Conservation (phyloP, 2,329 filamentous ascomycete genomes). For the Coleophoma crateriformis region DNA sequence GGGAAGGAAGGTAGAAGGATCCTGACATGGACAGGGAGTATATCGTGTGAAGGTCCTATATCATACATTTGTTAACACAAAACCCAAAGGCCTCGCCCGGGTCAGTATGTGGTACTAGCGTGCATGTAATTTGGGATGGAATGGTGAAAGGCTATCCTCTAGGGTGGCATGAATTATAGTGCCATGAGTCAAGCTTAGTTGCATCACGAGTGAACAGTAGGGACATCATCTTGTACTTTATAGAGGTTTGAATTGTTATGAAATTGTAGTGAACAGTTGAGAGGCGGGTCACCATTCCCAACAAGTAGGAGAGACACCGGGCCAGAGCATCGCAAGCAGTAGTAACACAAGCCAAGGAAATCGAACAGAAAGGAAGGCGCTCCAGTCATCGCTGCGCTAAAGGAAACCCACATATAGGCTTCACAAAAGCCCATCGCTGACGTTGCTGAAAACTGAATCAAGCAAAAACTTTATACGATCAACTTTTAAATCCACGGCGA, state of each 20-base stretch:
- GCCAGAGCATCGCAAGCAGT: background rate
- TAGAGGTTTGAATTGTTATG: background rate
- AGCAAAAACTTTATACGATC: conserved; percentile 10
- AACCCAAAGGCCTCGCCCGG: too few relatives aligned
- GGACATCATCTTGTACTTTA: too few relatives aligned
- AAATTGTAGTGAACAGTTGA: background rate
- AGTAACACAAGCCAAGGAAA: conserved; percentile 1
- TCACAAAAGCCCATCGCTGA: background rate
- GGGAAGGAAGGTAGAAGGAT: too few relatives aligned
- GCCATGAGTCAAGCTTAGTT: too few relatives aligned
- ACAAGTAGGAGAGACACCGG: background rate
- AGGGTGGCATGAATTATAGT: too few relatives aligned
- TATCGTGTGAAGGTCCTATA: too few relatives aligned
- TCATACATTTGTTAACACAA: too few relatives aligned
- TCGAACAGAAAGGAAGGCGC: background rate
- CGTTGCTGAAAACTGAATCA: background rate
- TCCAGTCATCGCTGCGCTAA: background rate
- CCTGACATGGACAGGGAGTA: too few relatives aligned
- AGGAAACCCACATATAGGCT: background rate
- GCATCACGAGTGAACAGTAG: too few relatives aligned
- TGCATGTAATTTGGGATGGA: too few relatives aligned
- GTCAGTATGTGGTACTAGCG: too few relatives aligned
- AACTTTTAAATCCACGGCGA: conserved; percentile 17
- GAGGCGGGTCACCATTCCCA: conserved; percentile 1
- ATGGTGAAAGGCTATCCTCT: too few relatives aligned